Base-by-base conservation (phyloP, 371 early-diverging fungal species). In the Mucor sp. region DNA sequence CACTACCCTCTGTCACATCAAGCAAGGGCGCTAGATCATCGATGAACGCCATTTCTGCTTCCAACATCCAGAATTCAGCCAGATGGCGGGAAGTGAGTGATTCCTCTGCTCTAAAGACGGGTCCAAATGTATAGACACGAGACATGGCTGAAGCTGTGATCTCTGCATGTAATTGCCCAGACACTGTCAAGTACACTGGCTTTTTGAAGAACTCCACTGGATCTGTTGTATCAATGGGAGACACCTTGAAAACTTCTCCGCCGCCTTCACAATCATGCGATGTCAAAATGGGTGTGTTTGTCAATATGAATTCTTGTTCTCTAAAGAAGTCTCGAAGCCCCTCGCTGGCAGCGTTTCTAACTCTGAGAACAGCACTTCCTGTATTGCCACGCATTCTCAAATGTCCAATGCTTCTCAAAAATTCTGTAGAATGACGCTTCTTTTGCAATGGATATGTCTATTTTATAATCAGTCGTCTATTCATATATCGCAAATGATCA, bases 1-100 rank as follows among this genome's bases (percentile, higher is more conserved):
- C 64, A 37, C 81, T 84, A 0, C 81, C 84, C 66, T 90, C 90
- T 4, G 85, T 79, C 9, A 90, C 82, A 27, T 87, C 83, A 60
- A 89, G 43, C 15, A 93, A 74, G 11, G 82, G 81, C 0, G 83
- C 74, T 14, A 89, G 48, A 3, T 77, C 28, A 53, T 85, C 78
- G 14, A 96, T 70, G 74, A 96, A 97, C 0, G 93, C 85, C 47
- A 91, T 78, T 68, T 97, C 97, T 0, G 94, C 95, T 73, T 97
- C 98, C 33, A 95, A 71, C 98, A 97, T 97, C 93, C 94, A 95
- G 66, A 97, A 97, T 71, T 97, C 98, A 1, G 96, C 91, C 21
- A 97, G 69, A 69, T 97, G 98, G 6, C 96, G 87, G 1, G 91
- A 90, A 0, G 96, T 90, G 67, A 89, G 73, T 3, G 93, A 91